phyloP scores from a whole-genome alignment of 169 alveolate species.

The Plasmodium vinckei region DNA sequence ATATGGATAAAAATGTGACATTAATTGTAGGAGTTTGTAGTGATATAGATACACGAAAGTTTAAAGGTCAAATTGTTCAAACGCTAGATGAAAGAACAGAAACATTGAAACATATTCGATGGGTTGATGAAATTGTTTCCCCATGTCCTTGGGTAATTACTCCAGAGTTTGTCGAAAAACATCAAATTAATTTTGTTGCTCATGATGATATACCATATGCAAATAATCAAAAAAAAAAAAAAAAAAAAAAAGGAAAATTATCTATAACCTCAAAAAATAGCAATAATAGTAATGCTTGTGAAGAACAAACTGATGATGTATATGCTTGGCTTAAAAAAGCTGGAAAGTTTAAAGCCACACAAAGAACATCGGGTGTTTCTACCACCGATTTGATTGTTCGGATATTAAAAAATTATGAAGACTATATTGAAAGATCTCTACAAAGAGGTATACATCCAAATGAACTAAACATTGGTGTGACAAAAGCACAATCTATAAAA shows the following conservation, averaged over 20 bases:
- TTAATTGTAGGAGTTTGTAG: slow-evolving; percentile 97
- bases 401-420: slow-evolving; percentile 96
- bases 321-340: slow-evolving; percentile 93
- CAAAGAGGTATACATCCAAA: slow-evolving; percentile 94
- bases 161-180: slow-evolving; percentile 91
- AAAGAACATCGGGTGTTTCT: slow-evolving; percentile 96
- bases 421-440: slow-evolving; percentile 93
- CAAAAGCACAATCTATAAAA: slow-evolving; percentile 91
- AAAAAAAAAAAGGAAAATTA: slow-evolving; percentile 77
- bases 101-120: slow-evolving; percentile 93
- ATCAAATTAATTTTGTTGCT: slow-evolving; percentile 94
- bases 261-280: too few relatives aligned
- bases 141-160: slow-evolving; percentile 97
- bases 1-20: slow-evolving; percentile 92
- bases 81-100: slow-evolving; percentile 95
- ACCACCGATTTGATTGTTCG: slow-evolving; percentile 96
- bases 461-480: slow-evolving; percentile 93
- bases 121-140: slow-evolving; percentile 98
- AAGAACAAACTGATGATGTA: slow-evolving; percentile 89
- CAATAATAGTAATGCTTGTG: slow-evolving; percentile 16
- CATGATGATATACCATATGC: slow-evolving; percentile 96
- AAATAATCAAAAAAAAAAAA: slow-evolving; percentile 80
- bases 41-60: slow-evolving; percentile 94
- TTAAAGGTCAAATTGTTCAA: slow-evolving; percentile 96
- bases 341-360: slow-evolving; percentile 94